Conservation (phyloP, 1,284 basidiomycete genomes). For the Quambalaria eucalypti region DNA sequence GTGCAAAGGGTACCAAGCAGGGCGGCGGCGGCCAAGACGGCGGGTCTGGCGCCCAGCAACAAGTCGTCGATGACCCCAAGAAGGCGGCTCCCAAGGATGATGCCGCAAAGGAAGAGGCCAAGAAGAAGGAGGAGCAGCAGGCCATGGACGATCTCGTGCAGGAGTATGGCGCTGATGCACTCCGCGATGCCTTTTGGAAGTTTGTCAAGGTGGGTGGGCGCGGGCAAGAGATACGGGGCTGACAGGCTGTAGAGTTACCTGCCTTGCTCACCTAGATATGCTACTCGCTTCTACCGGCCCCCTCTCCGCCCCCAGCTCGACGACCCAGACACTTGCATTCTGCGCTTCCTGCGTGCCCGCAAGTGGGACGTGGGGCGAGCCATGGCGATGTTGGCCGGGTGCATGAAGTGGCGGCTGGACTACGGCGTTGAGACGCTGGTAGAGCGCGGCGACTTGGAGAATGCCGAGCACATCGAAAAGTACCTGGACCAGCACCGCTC, state of each 20-base stretch:
- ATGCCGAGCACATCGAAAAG: conserved; percentile 37
- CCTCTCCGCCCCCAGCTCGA: conserved; percentile 23
- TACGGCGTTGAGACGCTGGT: conserved; percentile 46
- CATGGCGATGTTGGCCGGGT: conserved; percentile 46
- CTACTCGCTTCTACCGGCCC: background rate
- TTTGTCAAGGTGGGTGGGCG: conserved; percentile 31
- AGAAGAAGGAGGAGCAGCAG: conserved; percentile 41
- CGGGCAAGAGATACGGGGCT: conserved; percentile 3
- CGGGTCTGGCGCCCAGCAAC: conserved; percentile 4
- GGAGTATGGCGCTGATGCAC: conserved; percentile 44
- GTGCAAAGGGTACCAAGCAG: conserved; percentile 13
- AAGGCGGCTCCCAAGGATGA: conserved; percentile 42
- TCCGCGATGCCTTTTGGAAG: conserved; percentile 46
- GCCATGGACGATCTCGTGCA: conserved; percentile 45
- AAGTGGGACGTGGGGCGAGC: conserved; percentile 48
- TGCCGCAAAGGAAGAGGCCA: conserved; percentile 40
- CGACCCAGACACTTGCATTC: conserved; percentile 38
- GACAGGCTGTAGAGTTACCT: background rate
- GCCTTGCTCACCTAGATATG: background rate
- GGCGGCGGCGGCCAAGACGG: conserved; percentile 7
- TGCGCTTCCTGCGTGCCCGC: conserved; percentile 48
- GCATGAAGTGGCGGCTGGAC: conserved; percentile 44
- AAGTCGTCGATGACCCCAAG: conserved; percentile 6
- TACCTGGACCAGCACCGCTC: conserved; percentile 45
- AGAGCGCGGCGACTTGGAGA: conserved; percentile 45